A percentile compares a stretch with the other conserved stretches of the same genome.
These are phyloP conservation scores for Eucalyptus globulus DNA, from an alignment of 345 rosid species.

Conservation along the genomic window DNA sequence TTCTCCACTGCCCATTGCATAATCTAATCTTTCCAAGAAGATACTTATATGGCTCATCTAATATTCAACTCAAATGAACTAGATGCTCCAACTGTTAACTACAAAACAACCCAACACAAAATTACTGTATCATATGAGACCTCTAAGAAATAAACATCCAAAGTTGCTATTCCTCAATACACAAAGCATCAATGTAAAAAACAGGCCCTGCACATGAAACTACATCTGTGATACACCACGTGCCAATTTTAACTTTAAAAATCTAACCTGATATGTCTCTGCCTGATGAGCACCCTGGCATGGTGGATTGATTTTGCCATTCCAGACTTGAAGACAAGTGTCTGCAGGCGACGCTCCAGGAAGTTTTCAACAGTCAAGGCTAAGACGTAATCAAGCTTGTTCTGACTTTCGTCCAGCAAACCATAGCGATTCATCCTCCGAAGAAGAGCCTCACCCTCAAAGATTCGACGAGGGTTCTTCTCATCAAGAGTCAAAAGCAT, in stretches of 20 bases:
- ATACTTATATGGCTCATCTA: neutral
- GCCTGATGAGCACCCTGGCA: conserved; percentile 38
- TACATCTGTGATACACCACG: neutral
- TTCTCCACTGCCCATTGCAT: neutral
- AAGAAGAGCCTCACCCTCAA: conserved; percentile 42
- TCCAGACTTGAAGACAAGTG: conserved; percentile 34
- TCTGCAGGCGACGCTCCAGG: conserved; percentile 37
- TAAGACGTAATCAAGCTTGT: conserved; percentile 36
- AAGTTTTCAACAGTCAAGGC: conserved; percentile 38
- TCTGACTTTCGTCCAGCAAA: conserved; percentile 25
- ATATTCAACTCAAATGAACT: neutral
- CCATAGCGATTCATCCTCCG: conserved; percentile 39
- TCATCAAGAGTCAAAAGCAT: conserved; percentile 45
- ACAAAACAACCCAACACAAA: neutral
- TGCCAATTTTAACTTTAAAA: neutral
- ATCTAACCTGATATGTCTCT: conserved; percentile 41
- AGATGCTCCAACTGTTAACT: neutral
- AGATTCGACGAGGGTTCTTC: conserved; percentile 46
- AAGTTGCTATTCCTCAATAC: neutral
- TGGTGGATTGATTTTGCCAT: conserved; percentile 46
- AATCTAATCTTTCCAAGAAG: neutral
- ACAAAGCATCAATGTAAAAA: neutral
- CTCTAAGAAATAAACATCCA: neutral
- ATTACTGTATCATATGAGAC: neutral
- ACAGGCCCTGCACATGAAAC: neutral